phyloP scores from a whole-genome alignment of 2,329 filamentous ascomycete species.

The Peltaster fructicola region DNA sequence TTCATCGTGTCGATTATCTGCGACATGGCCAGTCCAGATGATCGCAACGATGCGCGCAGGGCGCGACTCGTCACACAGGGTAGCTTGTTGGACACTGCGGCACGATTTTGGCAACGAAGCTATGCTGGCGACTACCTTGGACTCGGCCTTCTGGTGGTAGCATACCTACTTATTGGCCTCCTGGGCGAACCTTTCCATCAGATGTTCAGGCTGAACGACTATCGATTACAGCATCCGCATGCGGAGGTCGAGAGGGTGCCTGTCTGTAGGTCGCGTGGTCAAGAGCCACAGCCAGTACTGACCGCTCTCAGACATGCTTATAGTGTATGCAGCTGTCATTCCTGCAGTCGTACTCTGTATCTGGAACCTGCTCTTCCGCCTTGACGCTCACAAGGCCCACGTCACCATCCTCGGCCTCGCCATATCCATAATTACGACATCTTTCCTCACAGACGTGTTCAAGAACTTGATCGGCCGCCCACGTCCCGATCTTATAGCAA shows the following conservation, averaged over 20 bases:
- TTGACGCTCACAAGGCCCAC: constrained; percentile 62
- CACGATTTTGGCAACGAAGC: constrained; percentile 39
- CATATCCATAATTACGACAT: constrained; percentile 55
- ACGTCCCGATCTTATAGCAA: constrained; percentile 71
- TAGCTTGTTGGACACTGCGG: constrained; percentile 7
- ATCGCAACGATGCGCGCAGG: constrained; percentile 2
- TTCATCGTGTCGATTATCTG: too few relatives aligned
- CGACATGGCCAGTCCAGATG: too few relatives aligned
- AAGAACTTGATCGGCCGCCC: constrained; percentile 78
- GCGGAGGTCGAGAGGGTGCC: constrained; percentile 70
- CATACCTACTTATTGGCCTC: constrained; percentile 46
- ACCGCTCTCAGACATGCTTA: constrained; percentile 41
- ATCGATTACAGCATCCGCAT: constrained; percentile 71
- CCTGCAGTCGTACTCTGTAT: constrained; percentile 50
- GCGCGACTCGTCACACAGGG: constrained; percentile 1
- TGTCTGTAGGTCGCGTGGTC: constrained; percentile 37
- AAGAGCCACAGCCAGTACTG: too few relatives aligned
- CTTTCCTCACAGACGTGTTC: constrained; percentile 72
- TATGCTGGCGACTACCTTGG: constrained; percentile 83
- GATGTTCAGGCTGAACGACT: constrained; percentile 80
- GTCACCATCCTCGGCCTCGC: constrained; percentile 67
- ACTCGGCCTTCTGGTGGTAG: constrained; percentile 48
- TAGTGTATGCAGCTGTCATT: constrained; percentile 59
- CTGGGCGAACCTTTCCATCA: constrained; percentile 76
- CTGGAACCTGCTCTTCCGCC: constrained; percentile 45